Conservation (phyloP, 345 rosid genomes). For the Eucalyptus pauciflora region DNA sequence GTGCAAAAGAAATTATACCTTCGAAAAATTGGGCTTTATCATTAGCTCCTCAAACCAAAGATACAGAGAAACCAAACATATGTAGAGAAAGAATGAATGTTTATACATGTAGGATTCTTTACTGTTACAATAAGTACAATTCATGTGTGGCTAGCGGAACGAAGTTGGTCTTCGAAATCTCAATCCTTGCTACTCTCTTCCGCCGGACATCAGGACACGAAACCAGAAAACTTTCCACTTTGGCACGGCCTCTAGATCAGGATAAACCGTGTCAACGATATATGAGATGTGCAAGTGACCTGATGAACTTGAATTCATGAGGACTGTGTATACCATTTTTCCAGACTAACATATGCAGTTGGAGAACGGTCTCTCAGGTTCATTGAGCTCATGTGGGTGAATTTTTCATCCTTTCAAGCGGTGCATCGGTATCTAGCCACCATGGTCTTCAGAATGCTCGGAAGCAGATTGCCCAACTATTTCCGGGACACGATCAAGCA, state of each 20-base stretch:
- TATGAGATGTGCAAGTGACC: background rate
- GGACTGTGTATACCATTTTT: background rate
- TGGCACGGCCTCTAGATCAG: background rate
- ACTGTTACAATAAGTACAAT: background rate
- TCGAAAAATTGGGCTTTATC: background rate
- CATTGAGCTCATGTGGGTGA: background rate
- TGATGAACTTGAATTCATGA: background rate
- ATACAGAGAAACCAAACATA: background rate
- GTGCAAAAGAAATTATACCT: background rate
- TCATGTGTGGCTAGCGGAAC: background rate
- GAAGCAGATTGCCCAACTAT: conserved; percentile 33
- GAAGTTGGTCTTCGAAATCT: background rate
- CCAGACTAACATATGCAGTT: background rate
- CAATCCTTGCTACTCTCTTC: background rate
- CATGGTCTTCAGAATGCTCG: conserved; percentile 12
- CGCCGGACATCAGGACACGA: background rate
- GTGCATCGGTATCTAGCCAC: conserved; percentile 14
- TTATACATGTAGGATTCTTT: background rate
- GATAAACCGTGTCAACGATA: background rate
- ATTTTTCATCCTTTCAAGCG: background rate
- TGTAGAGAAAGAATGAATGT: background rate
- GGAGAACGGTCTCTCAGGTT: background rate
- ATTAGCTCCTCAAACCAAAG: background rate
- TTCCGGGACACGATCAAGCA: conserved; percentile 85
- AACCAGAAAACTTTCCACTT: background rate